A percentile compares a stretch with the other conserved stretches of the same genome.
Evolutionary conservation across 164 flowering plant genomes (phyloP).

Genomic region (Protea cynaroides): DNA sequence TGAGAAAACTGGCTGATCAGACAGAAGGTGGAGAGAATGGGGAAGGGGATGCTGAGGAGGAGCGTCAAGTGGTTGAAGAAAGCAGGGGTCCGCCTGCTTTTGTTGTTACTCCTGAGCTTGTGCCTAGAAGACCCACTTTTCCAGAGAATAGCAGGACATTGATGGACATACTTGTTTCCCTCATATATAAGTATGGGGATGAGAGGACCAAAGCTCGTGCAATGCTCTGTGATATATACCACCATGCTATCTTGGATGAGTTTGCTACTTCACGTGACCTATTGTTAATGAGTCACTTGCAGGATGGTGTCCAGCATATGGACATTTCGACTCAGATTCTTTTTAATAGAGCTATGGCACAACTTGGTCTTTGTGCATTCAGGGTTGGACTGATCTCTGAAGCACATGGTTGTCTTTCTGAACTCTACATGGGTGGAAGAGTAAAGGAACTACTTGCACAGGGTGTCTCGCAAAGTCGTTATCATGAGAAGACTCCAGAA

Average conservation of each 20-base stretch:
- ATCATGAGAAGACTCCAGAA: conserved; percentile 95
- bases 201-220: conserved; percentile 97
- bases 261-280: conserved; percentile 74
- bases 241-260: conserved; percentile 81
- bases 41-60: conserved; percentile 41
- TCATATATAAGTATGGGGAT: conserved; percentile 86
- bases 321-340: conserved; percentile 87
- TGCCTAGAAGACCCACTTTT: conserved; percentile 75
- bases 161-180: conserved; percentile 81
- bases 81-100: conserved; percentile 60
- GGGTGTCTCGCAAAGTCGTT: conserved; percentile 89
- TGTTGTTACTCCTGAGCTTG: conserved; percentile 68
- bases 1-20: conserved; percentile 74
- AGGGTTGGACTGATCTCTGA: conserved; percentile 64
- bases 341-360: conserved; percentile 93
- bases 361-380: conserved; percentile 89
- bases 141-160: conserved; percentile 67
- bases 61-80: conserved; percentile 41
- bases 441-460: conserved; percentile 93
- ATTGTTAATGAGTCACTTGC: conserved; percentile 92
- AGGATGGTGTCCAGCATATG: conserved; percentile 81
- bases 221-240: conserved; percentile 94
- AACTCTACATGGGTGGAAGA: conserved; percentile 89
- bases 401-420: conserved; percentile 83
- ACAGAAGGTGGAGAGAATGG: conserved; percentile 37